Evolutionary conservation across 305 asterid species (phyloP).

Genomic region (Plantago rigida): DNA sequence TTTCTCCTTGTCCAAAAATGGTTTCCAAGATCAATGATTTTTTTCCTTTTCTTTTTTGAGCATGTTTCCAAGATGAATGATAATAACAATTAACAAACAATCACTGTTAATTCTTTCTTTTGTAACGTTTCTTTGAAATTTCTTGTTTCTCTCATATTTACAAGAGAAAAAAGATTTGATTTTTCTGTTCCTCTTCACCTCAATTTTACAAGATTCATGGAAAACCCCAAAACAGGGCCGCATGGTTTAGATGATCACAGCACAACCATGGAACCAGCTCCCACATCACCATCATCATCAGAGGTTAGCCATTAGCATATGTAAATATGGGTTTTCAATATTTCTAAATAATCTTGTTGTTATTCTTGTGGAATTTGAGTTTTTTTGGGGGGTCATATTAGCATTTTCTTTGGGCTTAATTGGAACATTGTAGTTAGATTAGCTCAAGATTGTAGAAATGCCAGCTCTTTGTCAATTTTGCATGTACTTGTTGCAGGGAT

Average conservation of each 20-base stretch:
- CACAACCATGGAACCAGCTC: conserved; percentile 23
- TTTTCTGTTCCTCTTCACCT: neutral
- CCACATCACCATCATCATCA: conserved; percentile 20
- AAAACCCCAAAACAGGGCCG: conserved; percentile 8
- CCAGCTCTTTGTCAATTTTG: neutral
- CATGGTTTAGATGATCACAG: conserved; percentile 3
- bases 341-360: neutral
- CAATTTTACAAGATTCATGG: conserved; percentile 20
- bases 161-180: neutral
- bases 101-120: neutral
- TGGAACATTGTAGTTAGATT: neutral
- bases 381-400: no score
- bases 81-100: no score
- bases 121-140: neutral
- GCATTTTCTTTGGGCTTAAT: no score
- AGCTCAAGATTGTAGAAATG: neutral
- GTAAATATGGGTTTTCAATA: conserved; percentile 8
- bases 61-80: no score
- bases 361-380: no score
- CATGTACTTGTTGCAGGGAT: no score
- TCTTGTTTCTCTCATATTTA: neutral
- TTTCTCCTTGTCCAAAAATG: neutral
- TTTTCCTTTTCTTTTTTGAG: no score
- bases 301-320: conserved; percentile 23
- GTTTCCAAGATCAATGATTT: neutral